Evolutionary conservation across 495 filamentous ascomycete species (phyloP).

Genomic region (Penicillium cinerascens): DNA sequence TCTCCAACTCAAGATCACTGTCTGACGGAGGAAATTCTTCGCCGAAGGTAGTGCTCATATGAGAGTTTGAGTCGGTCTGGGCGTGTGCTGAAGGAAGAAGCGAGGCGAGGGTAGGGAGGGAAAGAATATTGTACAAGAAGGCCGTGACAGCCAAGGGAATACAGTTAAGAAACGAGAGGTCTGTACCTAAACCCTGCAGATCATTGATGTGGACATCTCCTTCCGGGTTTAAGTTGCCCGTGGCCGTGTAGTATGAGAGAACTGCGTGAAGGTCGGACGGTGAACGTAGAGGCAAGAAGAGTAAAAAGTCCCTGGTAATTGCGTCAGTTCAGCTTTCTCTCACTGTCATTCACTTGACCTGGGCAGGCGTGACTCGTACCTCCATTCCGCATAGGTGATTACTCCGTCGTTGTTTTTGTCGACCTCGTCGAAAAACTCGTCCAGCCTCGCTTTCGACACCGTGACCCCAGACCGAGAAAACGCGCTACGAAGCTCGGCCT

Average conservation of each 20-base stretch:
- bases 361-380: conserved; percentile 53
- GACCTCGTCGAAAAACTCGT: conserved; percentile 83
- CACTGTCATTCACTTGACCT: conserved; percentile 2
- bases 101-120: conserved; percentile 35
- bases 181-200: conserved; percentile 92
- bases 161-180: conserved; percentile 63
- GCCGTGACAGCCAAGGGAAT: conserved; percentile 35
- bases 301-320: conserved; percentile 74
- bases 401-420: conserved; percentile 85
- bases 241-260: conserved; percentile 86
- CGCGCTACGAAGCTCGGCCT: conserved; percentile 72
- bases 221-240: conserved; percentile 87
- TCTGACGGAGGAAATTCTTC: conserved; percentile 32
- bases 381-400: conserved; percentile 93
- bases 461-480: conserved; percentile 75
- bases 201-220: conserved; percentile 93
- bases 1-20: conserved; percentile 42
- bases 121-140: conserved; percentile 42
- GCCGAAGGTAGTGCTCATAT: conserved; percentile 24
- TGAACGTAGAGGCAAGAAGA: conserved; percentile 79
- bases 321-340: conserved; percentile 3
- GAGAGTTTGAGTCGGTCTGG: conserved; percentile 26
- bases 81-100: conserved; percentile 41
- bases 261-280: conserved; percentile 73
- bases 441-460: conserved; percentile 71